Evolutionary conservation across 1,284 basidiomycete species (phyloP), one percentile per base, ranked within the genome.

Genomic region (Ustilago vetiveriae): DNA sequence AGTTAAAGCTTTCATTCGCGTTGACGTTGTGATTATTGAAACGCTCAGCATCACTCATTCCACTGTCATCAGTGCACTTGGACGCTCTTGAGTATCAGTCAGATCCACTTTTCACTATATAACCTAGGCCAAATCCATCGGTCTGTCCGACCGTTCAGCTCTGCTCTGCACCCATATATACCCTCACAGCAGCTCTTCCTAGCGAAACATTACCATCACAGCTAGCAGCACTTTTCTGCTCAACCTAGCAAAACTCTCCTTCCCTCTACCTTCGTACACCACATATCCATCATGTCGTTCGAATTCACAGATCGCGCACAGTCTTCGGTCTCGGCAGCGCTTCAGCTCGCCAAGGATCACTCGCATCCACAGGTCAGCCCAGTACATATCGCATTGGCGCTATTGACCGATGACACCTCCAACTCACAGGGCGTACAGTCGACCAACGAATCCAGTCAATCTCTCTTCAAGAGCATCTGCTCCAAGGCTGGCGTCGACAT

Each of bases 291-390:
- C 38, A 77, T 77, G 75, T 77, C 75, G 55, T 67, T 71, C 44
- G 75, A 92, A 54, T 90, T 92, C 76, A 94, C 92, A 16, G 90
- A 93, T 81, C 90, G 89, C 79, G 87, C 91, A 8, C 86, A 88
- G 76, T 84, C 87, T 70, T 86, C 88, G 22, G 76, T 93, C 51
- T 82, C 86, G 39, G 86, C 87, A 40, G 89, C 91, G 2, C 82
- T 92, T 47, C 90, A 92, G 79, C 86, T 91, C 38, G 90, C 92
- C 29, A 91, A 88, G 80, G 91, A 93, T 82, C 88, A 92, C 80
- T 85, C 89, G 10, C 89, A 93, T 78, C 88, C 88, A 1, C 90
- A 92, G 86, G 70, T 83, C 38, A 54, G 73, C 47, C 92, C 92
- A 17, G 87, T 85, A 0, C 92, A 94, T 82, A 82, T 94, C 27